Evolutionary conservation across 176 grass and related monocot genomes (phyloP).

Genomic region (Oryza australiensis): DNA sequence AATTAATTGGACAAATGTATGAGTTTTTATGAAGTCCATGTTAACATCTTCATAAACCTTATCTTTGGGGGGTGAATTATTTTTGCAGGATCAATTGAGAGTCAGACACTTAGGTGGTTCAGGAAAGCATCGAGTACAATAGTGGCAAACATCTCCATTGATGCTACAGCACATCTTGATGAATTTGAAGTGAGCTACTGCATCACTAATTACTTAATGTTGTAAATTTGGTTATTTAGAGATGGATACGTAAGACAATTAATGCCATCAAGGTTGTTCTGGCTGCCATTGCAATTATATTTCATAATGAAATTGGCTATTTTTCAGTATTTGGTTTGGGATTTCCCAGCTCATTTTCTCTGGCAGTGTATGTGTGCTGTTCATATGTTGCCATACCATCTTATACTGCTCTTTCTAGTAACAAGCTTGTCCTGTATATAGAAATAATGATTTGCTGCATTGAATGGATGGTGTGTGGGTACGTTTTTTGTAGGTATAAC

Average conservation of each 20-base stretch:
- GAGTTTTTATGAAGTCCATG: slow-evolving; percentile 13
- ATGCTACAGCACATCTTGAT: slow-evolving; percentile 58
- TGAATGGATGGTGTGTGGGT: not conserved
- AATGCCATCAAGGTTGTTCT: not conserved
- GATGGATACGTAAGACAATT: not conserved
- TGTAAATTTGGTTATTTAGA: slow-evolving; percentile 16
- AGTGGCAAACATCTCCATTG: slow-evolving; percentile 68
- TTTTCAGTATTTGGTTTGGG: not conserved
- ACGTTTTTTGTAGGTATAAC: not conserved
- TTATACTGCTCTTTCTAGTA: not conserved
- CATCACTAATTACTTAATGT: slow-evolving; percentile 10
- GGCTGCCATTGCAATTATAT: not conserved
- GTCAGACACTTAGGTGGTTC: slow-evolving; percentile 65
- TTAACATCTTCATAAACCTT: slow-evolving; percentile 18
- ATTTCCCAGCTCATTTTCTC: not conserved
- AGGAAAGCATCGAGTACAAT: slow-evolving; percentile 67
- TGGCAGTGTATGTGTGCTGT: not conserved
- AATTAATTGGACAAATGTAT: slow-evolving; percentile 10
- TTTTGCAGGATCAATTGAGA: slow-evolving; percentile 68
- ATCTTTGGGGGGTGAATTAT: slow-evolving; percentile 32
- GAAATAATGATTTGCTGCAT: not conserved
- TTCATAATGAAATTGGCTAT: not conserved
- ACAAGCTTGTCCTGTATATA: not conserved
- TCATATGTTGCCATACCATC: not conserved
- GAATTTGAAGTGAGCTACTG: slow-evolving; percentile 75